These are phyloP conservation scores for Scedosporium aurantiacum DNA, from an alignment of 2,329 filamentous ascomycete species.

Conservation along the genomic window DNA sequence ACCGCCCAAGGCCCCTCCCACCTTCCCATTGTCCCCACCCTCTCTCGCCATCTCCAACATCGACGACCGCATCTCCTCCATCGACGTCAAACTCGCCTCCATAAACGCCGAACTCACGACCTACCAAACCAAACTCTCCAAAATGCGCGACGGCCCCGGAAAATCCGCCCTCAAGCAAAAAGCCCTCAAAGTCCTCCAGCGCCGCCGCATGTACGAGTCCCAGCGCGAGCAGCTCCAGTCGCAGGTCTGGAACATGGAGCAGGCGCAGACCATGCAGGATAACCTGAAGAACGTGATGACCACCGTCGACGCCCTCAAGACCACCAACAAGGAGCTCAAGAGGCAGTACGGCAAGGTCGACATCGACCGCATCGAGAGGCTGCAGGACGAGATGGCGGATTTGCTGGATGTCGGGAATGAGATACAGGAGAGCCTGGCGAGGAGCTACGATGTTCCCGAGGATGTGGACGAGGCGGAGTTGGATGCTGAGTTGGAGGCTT, in stretches of 20 bases:
- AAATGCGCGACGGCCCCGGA: slow-evolving; percentile 92
- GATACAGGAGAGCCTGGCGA: slow-evolving; percentile 86
- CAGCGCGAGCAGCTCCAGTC: slow-evolving; percentile 89
- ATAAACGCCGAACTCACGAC: slow-evolving; percentile 81
- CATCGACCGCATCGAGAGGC: slow-evolving; percentile 89
- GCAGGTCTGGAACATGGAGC: slow-evolving; percentile 99
- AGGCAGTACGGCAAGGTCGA: slow-evolving; percentile 97
- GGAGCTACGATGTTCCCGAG: slow-evolving; percentile 90
- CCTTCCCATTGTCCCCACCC: too few relatives aligned
- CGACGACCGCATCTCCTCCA: slow-evolving; percentile 69
- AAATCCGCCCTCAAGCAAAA: slow-evolving; percentile 90
- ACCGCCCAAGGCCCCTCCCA: too few relatives aligned
- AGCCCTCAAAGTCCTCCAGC: slow-evolving; percentile 85
- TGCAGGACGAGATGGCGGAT: slow-evolving; percentile 99
- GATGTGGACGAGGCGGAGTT: slow-evolving; percentile 95
- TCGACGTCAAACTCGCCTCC: slow-evolving; percentile 90
- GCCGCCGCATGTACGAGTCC: slow-evolving; percentile 85
- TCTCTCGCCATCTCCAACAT: slow-evolving; percentile 79
- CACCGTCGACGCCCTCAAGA: slow-evolving; percentile 95
- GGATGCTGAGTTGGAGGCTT: slow-evolving; percentile 88
- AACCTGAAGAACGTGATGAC: slow-evolving; percentile 98
- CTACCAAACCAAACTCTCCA: slow-evolving; percentile 77
- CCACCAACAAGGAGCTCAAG: slow-evolving; percentile 82
- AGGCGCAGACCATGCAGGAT: slow-evolving; percentile 96
- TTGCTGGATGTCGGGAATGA: slow-evolving; percentile 96